phyloP scores from a whole-genome alignment of 352 stramenopile genomes.

The Globisporangium parvum region DNA sequence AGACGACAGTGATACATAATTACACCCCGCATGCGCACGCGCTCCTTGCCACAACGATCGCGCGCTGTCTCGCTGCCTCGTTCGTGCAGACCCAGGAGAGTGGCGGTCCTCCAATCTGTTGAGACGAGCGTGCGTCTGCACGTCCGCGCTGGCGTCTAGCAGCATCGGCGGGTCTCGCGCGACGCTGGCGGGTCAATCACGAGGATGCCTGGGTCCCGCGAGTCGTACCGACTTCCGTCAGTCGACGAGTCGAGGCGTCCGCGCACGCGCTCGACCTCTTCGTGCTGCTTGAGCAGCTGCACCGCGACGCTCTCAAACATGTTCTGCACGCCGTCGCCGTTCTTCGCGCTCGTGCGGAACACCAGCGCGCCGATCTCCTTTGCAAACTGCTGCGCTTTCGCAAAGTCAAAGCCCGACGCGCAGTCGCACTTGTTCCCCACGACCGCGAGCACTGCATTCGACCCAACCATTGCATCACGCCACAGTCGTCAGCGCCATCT shows the following conservation, averaged over 20 bases:
- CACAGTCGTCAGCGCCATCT: background rate
- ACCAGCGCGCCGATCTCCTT: constrained; percentile 76
- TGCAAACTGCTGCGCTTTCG: constrained; percentile 63
- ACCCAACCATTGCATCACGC: background rate
- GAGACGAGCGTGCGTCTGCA: no score
- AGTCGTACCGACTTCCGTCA: constrained; percentile 10
- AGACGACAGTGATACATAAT: no score
- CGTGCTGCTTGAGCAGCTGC: constrained; percentile 71
- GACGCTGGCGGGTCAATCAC: background rate
- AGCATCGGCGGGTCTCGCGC: constrained; percentile 6
- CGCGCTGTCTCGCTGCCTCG: no score
- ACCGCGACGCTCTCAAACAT: constrained; percentile 72
- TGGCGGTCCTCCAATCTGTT: no score
- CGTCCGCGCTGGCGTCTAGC: background rate
- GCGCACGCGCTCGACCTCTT: constrained; percentile 49
- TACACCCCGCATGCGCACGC: no score
- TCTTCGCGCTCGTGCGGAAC: constrained; percentile 81
- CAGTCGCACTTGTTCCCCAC: constrained; percentile 84
- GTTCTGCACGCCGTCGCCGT: constrained; percentile 63
- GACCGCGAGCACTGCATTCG: constrained; percentile 49
- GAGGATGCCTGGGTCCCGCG: constrained; percentile 8
- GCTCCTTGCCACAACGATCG: no score
- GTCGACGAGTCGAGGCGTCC: constrained; percentile 34
- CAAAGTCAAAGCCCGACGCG: constrained; percentile 57
- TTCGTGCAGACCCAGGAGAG: no score